A percentile compares a stretch with the other conserved stretches of the same genome.
phyloP scores from a whole-genome alignment of 2,329 filamentous ascomycete genomes.

The Penicillium sp. region DNA sequence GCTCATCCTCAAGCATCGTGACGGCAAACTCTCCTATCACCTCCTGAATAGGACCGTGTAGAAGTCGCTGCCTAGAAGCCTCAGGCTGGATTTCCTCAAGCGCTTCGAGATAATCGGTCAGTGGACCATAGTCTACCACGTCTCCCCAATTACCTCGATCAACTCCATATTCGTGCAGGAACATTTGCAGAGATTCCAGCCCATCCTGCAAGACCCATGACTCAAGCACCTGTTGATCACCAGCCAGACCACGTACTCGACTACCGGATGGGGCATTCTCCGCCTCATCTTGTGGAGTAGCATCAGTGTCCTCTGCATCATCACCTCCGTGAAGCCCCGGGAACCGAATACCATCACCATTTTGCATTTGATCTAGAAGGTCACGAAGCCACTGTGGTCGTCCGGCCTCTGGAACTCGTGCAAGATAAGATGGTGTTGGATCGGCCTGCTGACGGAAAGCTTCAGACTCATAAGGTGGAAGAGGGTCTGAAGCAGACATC shows the following conservation, averaged over 20 bases:
- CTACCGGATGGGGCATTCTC: constrained; percentile 17
- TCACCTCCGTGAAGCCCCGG: constrained; percentile 30
- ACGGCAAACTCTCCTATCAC: constrained; percentile 44
- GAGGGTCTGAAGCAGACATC: constrained; percentile 79
- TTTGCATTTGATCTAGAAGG: constrained; percentile 44
- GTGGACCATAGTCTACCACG: constrained; percentile 41
- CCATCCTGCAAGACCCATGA: constrained; percentile 44
- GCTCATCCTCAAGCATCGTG: constrained; percentile 46
- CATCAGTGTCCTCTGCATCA: constrained; percentile 26
- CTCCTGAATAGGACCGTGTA: constrained; percentile 41
- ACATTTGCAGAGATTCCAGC: constrained; percentile 43
- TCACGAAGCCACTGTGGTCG: constrained; percentile 47
- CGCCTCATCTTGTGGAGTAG: constrained; percentile 19
- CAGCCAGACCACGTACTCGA: constrained; percentile 31
- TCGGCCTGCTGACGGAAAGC: constrained; percentile 44
- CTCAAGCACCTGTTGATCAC: constrained; percentile 39
- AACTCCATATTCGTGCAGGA: constrained; percentile 47
- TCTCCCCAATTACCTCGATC: constrained; percentile 52
- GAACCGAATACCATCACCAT: constrained; percentile 37
- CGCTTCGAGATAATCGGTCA: constrained; percentile 46
- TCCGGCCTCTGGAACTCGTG: constrained; percentile 39
- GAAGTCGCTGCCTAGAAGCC: constrained; percentile 33
- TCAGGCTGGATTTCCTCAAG: constrained; percentile 37
- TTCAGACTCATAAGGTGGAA: constrained; percentile 68
- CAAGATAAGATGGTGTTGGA: constrained; percentile 41